Percentiles rank a stretch among this genome's conserved stretches.
These are phyloP conservation scores for Juglanconis sp. DNA, from an alignment of 2,329 filamentous ascomycete genomes.

Conservation along the genomic window DNA sequence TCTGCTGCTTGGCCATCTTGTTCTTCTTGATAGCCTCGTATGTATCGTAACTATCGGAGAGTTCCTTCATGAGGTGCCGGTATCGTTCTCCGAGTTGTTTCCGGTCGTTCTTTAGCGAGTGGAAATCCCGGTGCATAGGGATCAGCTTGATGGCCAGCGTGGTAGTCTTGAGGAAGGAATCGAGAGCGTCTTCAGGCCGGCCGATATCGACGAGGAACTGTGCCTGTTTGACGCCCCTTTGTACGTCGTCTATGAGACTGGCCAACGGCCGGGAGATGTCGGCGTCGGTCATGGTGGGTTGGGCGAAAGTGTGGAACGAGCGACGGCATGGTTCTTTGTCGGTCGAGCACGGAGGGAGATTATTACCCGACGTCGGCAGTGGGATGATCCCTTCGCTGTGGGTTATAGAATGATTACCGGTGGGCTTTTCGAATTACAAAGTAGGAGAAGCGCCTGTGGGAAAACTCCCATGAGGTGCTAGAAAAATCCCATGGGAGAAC, in stretches of 20 bases:
- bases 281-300: conserved; percentile 43
- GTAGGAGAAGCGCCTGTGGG: neutral
- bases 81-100: conserved; percentile 48
- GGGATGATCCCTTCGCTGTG: neutral
- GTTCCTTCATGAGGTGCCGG: conserved; percentile 46
- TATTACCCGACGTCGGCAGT: neutral
- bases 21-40: conserved; percentile 33
- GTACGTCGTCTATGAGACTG: conserved; percentile 50
- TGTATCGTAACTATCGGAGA: conserved; percentile 42
- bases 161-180: conserved; percentile 76
- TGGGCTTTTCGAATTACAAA: neutral
- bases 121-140: conserved; percentile 72
- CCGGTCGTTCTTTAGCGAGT: conserved; percentile 56
- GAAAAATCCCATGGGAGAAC: neutral
- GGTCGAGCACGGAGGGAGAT: conserved; percentile 49
- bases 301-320: conserved; percentile 25
- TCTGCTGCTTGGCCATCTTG: neutral
- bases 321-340: neutral
- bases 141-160: conserved; percentile 76
- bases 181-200: conserved; percentile 70
- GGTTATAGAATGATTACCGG: too few relatives aligned
- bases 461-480: neutral
- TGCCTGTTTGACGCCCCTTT: conserved; percentile 56
- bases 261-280: conserved; percentile 49
- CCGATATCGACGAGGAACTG: conserved; percentile 61